phyloP scores from a whole-genome alignment of 495 filamentous ascomycete species.

The Hypoxylon fuscum region DNA sequence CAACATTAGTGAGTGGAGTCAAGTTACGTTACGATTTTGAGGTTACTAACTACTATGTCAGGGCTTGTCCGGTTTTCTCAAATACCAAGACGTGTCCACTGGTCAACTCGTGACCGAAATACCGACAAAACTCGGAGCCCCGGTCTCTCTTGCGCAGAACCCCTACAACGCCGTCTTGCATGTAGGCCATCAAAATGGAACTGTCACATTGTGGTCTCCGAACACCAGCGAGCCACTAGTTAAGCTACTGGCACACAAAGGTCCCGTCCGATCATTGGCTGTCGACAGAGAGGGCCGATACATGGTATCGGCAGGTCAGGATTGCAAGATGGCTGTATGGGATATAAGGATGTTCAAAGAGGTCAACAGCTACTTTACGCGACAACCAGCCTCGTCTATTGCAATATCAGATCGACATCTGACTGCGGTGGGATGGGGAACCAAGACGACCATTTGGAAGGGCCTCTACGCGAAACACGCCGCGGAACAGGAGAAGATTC shows the following conservation, averaged over 20 bases:
- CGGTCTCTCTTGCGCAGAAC: constrained; percentile 87
- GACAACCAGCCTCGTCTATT: constrained; percentile 82
- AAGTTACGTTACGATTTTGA: not conserved
- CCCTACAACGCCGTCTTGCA: constrained; percentile 90
- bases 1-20: constrained; percentile 71
- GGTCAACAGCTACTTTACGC: constrained; percentile 88
- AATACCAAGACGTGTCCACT: constrained; percentile 95
- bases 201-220: constrained; percentile 95
- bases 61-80: constrained; percentile 85
- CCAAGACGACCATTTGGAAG: constrained; percentile 87
- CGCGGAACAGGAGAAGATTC: constrained; percentile 76
- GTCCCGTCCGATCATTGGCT: constrained; percentile 87
- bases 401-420: constrained; percentile 88
- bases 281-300: constrained; percentile 91
- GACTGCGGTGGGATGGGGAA: constrained; percentile 92
- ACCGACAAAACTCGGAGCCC: constrained; percentile 81
- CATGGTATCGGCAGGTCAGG: constrained; percentile 94
- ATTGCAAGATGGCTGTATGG: constrained; percentile 93
- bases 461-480: constrained; percentile 78
- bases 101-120: constrained; percentile 85
- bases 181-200: constrained; percentile 91
- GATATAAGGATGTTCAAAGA: constrained; percentile 94
- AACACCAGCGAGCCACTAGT: constrained; percentile 86
- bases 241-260: constrained; percentile 92
- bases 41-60: constrained; percentile 47